Conservation (phyloP, 495 filamentous ascomycete species). For the Annulohypoxylon moriforme region DNA sequence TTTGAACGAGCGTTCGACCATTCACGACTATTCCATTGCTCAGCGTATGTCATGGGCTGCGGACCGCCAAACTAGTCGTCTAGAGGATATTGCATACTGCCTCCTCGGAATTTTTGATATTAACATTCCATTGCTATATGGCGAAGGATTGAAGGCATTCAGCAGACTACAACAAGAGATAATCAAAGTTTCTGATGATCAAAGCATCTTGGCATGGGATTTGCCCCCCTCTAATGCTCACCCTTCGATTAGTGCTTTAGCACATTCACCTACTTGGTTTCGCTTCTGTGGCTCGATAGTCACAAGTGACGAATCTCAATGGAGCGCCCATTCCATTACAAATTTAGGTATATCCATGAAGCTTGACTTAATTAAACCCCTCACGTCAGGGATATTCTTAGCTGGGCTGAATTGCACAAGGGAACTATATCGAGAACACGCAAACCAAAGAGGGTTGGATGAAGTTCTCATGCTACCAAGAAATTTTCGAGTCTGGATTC, state of each 20-base stretch:
- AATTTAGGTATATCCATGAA: conserved; percentile 42
- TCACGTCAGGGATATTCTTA: neutral
- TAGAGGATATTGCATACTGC: conserved; percentile 54
- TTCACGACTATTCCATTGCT: conserved; percentile 43
- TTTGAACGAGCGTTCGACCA: conserved; percentile 32
- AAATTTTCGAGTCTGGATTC: conserved; percentile 31
- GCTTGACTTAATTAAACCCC: neutral
- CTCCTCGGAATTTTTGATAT: conserved; percentile 53
- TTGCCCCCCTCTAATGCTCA: neutral
- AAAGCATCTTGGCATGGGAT: conserved; percentile 50
- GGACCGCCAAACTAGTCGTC: conserved; percentile 35
- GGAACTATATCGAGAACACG: conserved; percentile 12
- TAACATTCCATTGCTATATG: conserved; percentile 55
- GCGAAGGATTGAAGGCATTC: conserved; percentile 51
- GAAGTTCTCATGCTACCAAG: too few relatives aligned
- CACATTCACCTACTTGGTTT: conserved; percentile 34
- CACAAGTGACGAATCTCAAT: neutral
- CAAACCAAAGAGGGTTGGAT: too few relatives aligned
- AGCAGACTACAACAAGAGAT: conserved; percentile 49
- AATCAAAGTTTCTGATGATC: conserved; percentile 45
- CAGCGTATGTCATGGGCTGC: conserved; percentile 56
- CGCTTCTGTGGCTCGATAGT: conserved; percentile 38
- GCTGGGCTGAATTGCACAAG: conserved; percentile 35
- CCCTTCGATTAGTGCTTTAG: conserved; percentile 26
- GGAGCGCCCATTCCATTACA: conserved; percentile 32